phyloP scores from a whole-genome alignment of 495 filamentous ascomycete species.

The Wilcoxina mikolae region DNA sequence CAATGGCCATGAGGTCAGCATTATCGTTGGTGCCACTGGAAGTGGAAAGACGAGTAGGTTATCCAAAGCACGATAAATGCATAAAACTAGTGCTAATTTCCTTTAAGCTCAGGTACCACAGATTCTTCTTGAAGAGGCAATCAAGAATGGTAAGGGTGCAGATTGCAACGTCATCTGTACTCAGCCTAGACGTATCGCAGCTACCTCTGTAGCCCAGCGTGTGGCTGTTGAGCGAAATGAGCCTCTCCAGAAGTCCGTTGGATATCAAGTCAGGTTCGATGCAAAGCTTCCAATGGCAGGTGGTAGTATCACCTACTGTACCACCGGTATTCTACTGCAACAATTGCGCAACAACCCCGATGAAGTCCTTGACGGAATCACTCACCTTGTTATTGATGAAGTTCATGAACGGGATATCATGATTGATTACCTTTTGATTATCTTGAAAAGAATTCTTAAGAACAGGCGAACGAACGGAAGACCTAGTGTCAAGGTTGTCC shows the following conservation, averaged over 20 bases:
- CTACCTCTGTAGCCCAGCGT: slow-evolving; percentile 39
- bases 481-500: slow-evolving; percentile 37
- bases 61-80: background rate
- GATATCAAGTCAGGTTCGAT: slow-evolving; percentile 43
- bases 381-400: slow-evolving; percentile 47
- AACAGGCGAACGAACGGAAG: slow-evolving; percentile 30
- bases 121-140: slow-evolving; percentile 42
- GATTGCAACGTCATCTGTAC: slow-evolving; percentile 43
- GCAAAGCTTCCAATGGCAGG: slow-evolving; percentile 30
- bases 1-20: slow-evolving; percentile 36
- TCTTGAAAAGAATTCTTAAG: slow-evolving; percentile 37
- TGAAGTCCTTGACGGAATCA: slow-evolving; percentile 32
- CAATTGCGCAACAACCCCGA: slow-evolving; percentile 35
- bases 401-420: slow-evolving; percentile 45
- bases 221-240: slow-evolving; percentile 43
- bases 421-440: slow-evolving; percentile 42
- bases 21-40: slow-evolving; percentile 44
- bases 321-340: slow-evolving; percentile 41
- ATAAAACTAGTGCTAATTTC: slow-evolving; percentile 7
- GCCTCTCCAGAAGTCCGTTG: slow-evolving; percentile 35
- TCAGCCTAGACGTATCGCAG: slow-evolving; percentile 45
- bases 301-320: slow-evolving; percentile 44
- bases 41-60: slow-evolving; percentile 42
- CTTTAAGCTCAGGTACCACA: slow-evolving; percentile 41
- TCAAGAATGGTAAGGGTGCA: slow-evolving; percentile 31